Percentiles rank a stretch among this genome's conserved stretches.
phyloP scores from a whole-genome alignment of 805 yeast species.

The Yarrowia hollandica region DNA sequence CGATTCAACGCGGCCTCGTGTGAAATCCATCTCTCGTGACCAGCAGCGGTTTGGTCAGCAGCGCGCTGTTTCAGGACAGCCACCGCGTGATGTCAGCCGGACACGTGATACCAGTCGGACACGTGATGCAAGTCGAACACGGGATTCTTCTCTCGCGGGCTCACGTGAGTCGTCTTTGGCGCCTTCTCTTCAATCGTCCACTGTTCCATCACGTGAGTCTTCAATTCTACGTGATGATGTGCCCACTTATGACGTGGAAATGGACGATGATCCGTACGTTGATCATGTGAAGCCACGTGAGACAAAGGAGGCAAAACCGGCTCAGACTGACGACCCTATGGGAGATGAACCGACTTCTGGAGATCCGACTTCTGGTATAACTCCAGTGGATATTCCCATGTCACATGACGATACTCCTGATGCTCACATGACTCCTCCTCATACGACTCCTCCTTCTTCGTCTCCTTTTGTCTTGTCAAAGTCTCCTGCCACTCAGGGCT shows the following conservation, averaged over 20 bases:
- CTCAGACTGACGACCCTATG: neutral
- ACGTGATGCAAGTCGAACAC: neutral
- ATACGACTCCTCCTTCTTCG: neutral
- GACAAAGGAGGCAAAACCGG: no score
- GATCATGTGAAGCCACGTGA: neutral
- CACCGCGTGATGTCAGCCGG: no score
- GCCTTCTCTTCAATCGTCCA: neutral
- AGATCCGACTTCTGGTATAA: neutral
- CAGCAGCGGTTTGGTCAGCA: neutral
- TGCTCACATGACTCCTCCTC: neutral
- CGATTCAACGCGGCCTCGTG: neutral
- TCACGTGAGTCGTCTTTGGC: neutral
- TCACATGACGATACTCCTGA: neutral
- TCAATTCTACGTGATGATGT: neutral
- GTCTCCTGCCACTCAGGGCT: constrained; percentile 1
- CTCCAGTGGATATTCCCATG: neutral
- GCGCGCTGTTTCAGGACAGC: no score
- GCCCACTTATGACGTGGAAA: neutral
- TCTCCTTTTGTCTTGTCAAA: neutral
- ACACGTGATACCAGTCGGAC: neutral
- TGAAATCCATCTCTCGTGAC: neutral
- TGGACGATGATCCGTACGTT: constrained; percentile 18
- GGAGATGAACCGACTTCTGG: neutral
- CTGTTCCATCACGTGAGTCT: neutral
- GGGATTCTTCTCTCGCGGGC: neutral